Evolutionary conservation across 768 basidiomycete genomes (phyloP), one percentile per base, ranked within the genome.

Genomic region (Tulasnella sp.): DNA sequence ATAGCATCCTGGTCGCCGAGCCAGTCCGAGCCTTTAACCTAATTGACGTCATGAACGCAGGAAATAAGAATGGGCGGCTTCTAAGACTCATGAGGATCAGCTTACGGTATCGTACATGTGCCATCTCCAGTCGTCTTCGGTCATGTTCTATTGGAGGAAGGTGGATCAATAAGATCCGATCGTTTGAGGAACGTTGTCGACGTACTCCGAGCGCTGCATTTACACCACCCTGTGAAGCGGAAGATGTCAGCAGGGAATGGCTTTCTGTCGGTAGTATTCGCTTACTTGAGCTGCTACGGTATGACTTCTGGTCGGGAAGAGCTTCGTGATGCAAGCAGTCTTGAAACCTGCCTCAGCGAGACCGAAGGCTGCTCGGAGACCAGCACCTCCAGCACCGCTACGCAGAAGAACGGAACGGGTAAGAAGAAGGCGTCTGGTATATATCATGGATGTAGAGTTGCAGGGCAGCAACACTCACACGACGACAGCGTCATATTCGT

Each of bases 1-100:
- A 99, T 99, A 75, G 98, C 98, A 85, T 99, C 98, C 87, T 97
- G 96, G 88, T 99, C 98, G 86, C 98, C 98, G 54, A 99, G 92
- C 98, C 98, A 99, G 88, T 99, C 98, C 77, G 96, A 98, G 82
- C 98, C 98, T 90, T 99, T 99, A 80, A 99, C 97, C 92, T 96
- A 83, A 75, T 80, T 42, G 76, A 64, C 31, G n/a, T 54, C 80
- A 79, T 44, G n/a, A 77, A 84, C 80, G 80, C 48, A 83, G 82
- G 42, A 14, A 46, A 77, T 46, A 72, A n/a, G 72, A 46, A 31
- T 46, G 31, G 2, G 50, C 50, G 34, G 14, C n/a, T 5, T 1
- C n/a, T n/a, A 46, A 40, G 44, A 58, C 69, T 64, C 72, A 9
- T 28, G 22, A 37, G 16, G 79, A 73, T 46, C 72, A 31, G 86